Base-by-base conservation (phyloP, 768 basidiomycete species). In the Cubamyces lactineus region DNA sequence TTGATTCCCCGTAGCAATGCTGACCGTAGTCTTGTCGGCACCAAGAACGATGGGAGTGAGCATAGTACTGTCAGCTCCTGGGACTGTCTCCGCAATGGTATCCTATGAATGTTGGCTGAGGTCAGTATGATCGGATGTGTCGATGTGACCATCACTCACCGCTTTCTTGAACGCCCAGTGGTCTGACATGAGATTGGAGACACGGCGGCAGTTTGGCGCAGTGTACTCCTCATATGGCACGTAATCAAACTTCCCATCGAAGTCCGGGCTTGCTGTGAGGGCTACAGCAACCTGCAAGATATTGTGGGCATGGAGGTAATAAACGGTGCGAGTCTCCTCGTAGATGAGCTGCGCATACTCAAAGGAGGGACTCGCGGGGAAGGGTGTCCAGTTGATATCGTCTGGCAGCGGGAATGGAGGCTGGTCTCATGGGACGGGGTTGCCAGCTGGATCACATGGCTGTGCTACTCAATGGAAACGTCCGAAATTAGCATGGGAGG, bases 151-250 rank as follows among this genome's bases (percentile, higher is more conserved):
- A 30, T 30, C 28, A 38, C 50, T n/a, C 40, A 75, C 76, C 12
- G 73, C 74, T 50, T 82, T 78, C 6, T 67, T 54, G 77, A 77
- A 81, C 3, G 75, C 75, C 67, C 71, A 80, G 34, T 77, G 68
- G 3, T 76, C 80, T 0, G 77, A 78, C 76, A 80, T 79, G 17
- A 82, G 64, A 66, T 80, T 69, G 3, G 39, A 42, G 54, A 66
- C 78, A 4, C 63, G 69, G 0, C 73, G 62, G 19, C 71, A 66
- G 0, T 70, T 73, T 9, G 69, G 48, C 0, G 54, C 47, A 16
- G 73, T 71, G 39, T 67, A 64, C 5, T 71, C 69, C 12, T 68
- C 61, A 42, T 73, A 72, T 0, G 78, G 75, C 3, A 67, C 64
- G 49, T 66, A 69, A 57, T 80, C 77, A 11, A 77, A 73, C n/a